Base-by-base conservation (phyloP, 2,329 filamentous ascomycete genomes). In the Penicillium janthinellum region DNA sequence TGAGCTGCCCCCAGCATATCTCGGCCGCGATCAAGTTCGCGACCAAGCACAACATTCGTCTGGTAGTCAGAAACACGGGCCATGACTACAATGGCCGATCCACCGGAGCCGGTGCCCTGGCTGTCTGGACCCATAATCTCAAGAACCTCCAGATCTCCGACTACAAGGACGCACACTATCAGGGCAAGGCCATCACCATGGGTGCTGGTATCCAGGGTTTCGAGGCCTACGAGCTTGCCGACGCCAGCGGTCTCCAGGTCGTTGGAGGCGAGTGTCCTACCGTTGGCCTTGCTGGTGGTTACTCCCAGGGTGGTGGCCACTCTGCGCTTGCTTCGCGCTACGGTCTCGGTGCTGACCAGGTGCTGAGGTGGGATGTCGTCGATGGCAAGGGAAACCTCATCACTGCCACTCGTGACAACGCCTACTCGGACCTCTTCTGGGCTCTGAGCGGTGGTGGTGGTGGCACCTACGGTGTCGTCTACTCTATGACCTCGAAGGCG, bases 281-380 rank as follows among this genome's bases (percentile, higher is more conserved):
- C 0, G 85, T 88, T 5, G 86, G 85, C 1, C 64, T 85, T 7
- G 81, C 83, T 0, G 87, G 86, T 15, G 86, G 86, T 1, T 89
- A 83, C 65, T 81, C 77, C 3, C 84, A 86, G 68, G 86, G 85
- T 5, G 87, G 85, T 14, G 87, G 87, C 0, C 85, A 88, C 67
- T 81, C 79, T 0, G 75, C 81, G 0, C 75, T 89, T 1, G 78
- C 76, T 35, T 82, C 82, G 1, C 75, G 70, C n/a, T 84, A 83
- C 51, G 87, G 87, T 5, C 76, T 90, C 0, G 83, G 74, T 12
- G 85, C 85, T 0, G 86, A 89, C 63, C 82, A 89, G 52, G 79
- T 82, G 0, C 75, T 89, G 2, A 78, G 82, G 61, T 84, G 77
- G 55, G 79, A 86, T 59, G 83, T 86, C 1, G 78, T 89, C n/a